Evolutionary conservation across 2,329 filamentous ascomycete species (phyloP).

Genomic region (Aureobasidium leucospermi): DNA sequence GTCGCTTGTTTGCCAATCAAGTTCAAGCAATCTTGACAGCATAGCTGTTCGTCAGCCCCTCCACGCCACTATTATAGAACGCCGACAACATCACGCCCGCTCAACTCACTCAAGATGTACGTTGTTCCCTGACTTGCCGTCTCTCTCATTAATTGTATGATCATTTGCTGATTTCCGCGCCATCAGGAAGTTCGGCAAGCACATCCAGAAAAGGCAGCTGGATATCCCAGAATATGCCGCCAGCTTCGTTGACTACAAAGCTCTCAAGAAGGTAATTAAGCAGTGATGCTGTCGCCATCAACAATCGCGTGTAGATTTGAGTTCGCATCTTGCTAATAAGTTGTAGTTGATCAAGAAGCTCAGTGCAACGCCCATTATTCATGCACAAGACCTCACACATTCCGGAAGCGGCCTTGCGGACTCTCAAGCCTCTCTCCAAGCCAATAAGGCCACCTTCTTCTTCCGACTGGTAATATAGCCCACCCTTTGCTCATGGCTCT

Average conservation of each 20-base stretch:
- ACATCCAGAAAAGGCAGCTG: constrained; percentile 97
- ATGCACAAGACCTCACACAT: constrained; percentile 49
- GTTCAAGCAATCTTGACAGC: not conserved
- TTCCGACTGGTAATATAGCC: constrained; percentile 66
- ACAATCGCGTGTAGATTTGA: not conserved
- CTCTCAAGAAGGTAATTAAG: constrained; percentile 77
- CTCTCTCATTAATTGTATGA: not conserved
- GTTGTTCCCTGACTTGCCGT: not conserved
- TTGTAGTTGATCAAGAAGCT: constrained; percentile 93
- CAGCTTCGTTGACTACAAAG: constrained; percentile 99
- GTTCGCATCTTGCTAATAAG: constrained; percentile 16
- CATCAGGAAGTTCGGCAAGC: constrained; percentile 98
- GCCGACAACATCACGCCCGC: not conserved
- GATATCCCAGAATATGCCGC: constrained; percentile 98
- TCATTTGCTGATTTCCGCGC: not conserved
- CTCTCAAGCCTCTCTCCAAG: constrained; percentile 83
- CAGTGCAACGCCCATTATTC: constrained; percentile 79
- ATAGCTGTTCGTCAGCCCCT: not conserved
- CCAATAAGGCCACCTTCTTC: constrained; percentile 98
- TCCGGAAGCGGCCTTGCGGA: constrained; percentile 48
- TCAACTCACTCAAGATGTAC: constrained; percentile 3
- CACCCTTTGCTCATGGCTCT: not conserved
- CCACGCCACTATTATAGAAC: not conserved
- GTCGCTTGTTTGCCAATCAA: not conserved
- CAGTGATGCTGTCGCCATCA: constrained; percentile 20